Base-by-base conservation (phyloP, 495 filamentous ascomycete genomes). In the Lichina pygmaea region DNA sequence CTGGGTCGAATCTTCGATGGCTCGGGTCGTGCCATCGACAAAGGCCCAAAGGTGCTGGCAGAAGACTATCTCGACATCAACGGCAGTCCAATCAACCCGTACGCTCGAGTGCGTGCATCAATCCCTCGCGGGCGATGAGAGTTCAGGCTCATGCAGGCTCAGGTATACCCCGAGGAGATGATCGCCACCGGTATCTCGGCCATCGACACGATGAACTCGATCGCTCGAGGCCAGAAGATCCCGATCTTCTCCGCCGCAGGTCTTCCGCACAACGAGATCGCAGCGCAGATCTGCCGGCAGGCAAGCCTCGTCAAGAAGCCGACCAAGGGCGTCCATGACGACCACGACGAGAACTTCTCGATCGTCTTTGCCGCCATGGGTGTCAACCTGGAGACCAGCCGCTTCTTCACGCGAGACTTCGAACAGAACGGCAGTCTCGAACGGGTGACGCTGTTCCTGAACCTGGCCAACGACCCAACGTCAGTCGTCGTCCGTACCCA, bases 171-270 rank as follows among this genome's bases (percentile, higher is more conserved):
- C 58, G 86, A 95, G 66, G 91, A 99, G 63, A 99, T 99, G 85
- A 95, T 99, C 54, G 85, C 86, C 8, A 99, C 91, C 46, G 91
- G 91, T 73, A 99, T 99, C 59, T 93, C 85, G 47, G 86, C 91
- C 55, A 99, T 99, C 55, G 91, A 99, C 60, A 94, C 86, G 39
- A 99, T 99, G 91, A 99, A 99, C 73, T 95, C 91, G 49, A 86
- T 99, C 60, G 89, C 91, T 51, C 85, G 91, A 68, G 91, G 91
- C 48, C 91, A 99, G 63, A 99, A 99, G 70, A 99, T 99, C 51
- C 91, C 91, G 46, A 99, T 99, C 57, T 99, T 99, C 75, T 95
- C 91, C 7, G 85, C 91, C 42, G 77, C 91, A 45, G 91, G 91
- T 84, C 69, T 99, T 45, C 91, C 91, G 6, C 91, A 99, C 62